Percentiles rank a stretch among this genome's conserved stretches.
Conservation (phyloP, 148 eudicot species). For the Arctostaphylos glauca region DNA sequence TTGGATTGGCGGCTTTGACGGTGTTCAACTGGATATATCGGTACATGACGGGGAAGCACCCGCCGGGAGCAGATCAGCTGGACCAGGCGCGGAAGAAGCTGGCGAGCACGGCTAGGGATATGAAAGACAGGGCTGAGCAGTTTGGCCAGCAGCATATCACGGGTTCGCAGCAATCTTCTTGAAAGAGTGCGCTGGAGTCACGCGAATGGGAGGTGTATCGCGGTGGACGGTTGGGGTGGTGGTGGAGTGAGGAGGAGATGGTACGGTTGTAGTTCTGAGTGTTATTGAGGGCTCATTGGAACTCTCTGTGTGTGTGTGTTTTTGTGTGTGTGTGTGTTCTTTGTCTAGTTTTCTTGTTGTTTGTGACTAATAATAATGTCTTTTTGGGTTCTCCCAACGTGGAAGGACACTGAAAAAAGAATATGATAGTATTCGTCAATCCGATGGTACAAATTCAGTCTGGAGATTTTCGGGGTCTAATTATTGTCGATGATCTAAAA, state of each 20-base stretch:
- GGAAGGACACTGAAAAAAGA: no score
- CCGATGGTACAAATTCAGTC: no score
- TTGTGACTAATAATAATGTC: no score
- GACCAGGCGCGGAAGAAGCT: conserved; percentile 38
- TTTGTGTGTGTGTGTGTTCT: neutral
- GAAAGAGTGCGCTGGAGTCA: no score
- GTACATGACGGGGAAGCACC: conserved; percentile 42
- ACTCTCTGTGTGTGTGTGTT: neutral
- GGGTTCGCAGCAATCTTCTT: conserved; percentile 5
- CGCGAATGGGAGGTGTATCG: no score
- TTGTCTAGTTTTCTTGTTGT: neutral
- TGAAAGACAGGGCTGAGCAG: conserved; percentile 35
- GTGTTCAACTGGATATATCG: conserved; percentile 41
- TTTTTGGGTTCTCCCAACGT: no score
- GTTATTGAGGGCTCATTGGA: neutral
- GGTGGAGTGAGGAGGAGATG: neutral
- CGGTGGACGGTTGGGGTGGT: neutral
- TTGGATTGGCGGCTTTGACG: conserved; percentile 35
- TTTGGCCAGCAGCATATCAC: conserved; percentile 18
- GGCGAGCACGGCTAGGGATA: conserved; percentile 34
- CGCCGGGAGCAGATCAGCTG: conserved; percentile 33
- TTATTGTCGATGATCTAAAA: no score
- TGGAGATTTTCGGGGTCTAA: no score
- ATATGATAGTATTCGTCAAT: no score
- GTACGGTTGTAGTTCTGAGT: neutral